A percentile compares a stretch with the other conserved stretches of the same genome.
These are phyloP conservation scores for Acanthamoeba lugdunensis DNA, from an alignment of 208 protist species.

Conservation along the genomic window DNA sequence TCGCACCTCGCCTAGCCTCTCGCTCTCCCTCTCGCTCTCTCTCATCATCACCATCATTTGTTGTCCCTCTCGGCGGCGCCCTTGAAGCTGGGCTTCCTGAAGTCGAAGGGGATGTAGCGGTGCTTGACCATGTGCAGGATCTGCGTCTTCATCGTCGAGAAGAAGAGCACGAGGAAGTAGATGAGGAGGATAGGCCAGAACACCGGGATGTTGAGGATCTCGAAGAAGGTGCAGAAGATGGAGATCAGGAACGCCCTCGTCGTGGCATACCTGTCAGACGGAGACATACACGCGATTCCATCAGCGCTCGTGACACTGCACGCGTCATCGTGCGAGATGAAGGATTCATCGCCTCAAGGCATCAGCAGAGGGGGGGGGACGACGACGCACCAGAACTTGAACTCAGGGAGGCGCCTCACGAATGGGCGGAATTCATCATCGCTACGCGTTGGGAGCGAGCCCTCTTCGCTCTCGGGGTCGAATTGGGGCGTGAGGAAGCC, in stretches of 20 bases:
- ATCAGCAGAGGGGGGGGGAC: no score
- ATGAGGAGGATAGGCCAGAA: slow-evolving; percentile 98
- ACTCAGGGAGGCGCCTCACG: slow-evolving; percentile 94
- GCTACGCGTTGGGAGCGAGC: slow-evolving; percentile 86
- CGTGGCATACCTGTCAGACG: slow-evolving; percentile 81
- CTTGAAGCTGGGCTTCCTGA: slow-evolving; percentile 83
- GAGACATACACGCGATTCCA: no score
- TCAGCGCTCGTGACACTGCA: no score
- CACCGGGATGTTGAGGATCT: slow-evolving; percentile 95
- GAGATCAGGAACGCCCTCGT: slow-evolving; percentile 89
- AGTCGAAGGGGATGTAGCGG: slow-evolving; percentile 90
- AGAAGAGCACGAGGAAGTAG: slow-evolving; percentile 95
- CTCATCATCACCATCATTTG: not conserved
- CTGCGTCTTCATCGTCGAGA: slow-evolving; percentile 93
- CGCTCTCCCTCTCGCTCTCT: no score
- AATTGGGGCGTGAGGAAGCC: slow-evolving; percentile 94
- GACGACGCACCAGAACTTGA: slow-evolving; percentile 96
- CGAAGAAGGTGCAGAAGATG: slow-evolving; percentile 93
- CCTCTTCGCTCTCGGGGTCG: slow-evolving; percentile 89
- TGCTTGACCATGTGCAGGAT: slow-evolving; percentile 97
- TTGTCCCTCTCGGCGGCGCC: slow-evolving; percentile 53
- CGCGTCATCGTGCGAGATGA: slow-evolving; percentile 11
- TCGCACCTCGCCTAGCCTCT: no score
- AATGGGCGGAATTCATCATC: slow-evolving; percentile 95
- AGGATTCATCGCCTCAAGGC: not conserved